A percentile compares a stretch with the other conserved stretches of the same genome.
phyloP scores from a whole-genome alignment of 139 green algal genomes.

The Marvania coccoides region DNA sequence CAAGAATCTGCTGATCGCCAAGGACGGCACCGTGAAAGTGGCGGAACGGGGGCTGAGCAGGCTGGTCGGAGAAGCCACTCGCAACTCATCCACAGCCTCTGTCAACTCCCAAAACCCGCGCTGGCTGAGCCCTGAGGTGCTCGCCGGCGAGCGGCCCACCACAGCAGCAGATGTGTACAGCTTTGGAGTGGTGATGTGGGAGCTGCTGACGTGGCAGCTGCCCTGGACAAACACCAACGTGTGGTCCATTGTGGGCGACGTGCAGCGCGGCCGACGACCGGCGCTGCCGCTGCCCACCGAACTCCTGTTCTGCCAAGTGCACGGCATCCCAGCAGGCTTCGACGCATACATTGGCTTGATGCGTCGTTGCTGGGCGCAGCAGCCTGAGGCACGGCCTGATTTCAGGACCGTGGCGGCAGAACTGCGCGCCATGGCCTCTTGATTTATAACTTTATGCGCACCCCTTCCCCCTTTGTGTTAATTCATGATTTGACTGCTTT shows the following conservation, averaged over 20 bases:
- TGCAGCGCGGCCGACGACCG: too few relatives aligned
- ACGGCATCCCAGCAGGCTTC: too few relatives aligned
- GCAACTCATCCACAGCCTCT: not conserved
- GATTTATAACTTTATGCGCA: too few relatives aligned
- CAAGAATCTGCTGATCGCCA: not conserved
- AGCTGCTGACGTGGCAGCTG: not conserved
- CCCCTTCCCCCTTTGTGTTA: too few relatives aligned
- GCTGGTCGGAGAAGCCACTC: too few relatives aligned
- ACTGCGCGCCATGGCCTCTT: too few relatives aligned
- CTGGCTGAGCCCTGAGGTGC: conserved; percentile 37
- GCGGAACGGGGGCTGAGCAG: conserved; percentile 3
- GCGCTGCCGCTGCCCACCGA: too few relatives aligned
- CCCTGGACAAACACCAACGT: not conserved
- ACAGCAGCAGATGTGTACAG: conserved; percentile 4
- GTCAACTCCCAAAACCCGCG: too few relatives aligned
- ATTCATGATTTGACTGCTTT: too few relatives aligned
- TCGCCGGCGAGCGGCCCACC: conserved; percentile 2
- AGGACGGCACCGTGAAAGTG: not conserved
- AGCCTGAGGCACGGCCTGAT: not conserved
- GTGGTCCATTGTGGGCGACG: too few relatives aligned
- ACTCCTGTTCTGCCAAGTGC: too few relatives aligned
- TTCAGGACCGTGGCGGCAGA: too few relatives aligned
- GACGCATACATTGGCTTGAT: conserved; percentile 48
- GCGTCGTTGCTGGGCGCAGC: conserved; percentile 50
- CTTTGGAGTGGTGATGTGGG: conserved; percentile 9